phyloP scores from a whole-genome alignment of 2,329 filamentous ascomycete species.

The Fusarium sp. region DNA sequence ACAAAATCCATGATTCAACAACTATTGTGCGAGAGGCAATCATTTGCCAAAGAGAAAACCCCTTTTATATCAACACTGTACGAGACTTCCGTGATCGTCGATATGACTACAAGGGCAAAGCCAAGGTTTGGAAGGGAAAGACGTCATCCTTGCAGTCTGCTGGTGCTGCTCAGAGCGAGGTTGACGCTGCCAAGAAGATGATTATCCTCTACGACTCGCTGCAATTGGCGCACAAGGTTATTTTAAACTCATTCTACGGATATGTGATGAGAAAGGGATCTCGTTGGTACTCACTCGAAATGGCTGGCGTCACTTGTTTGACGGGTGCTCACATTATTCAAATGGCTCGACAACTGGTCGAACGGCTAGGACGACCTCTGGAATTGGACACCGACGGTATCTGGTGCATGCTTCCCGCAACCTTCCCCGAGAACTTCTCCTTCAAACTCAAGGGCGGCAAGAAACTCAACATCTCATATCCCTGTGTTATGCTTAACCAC shows the following conservation, averaged over 20 bases:
- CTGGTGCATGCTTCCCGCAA: slow-evolving; percentile 98
- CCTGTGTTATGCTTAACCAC: slow-evolving; percentile 99
- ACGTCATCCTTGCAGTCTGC: slow-evolving; percentile 85
- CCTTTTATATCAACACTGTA: slow-evolving; percentile 97
- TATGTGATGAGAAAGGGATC: slow-evolving; percentile 99
- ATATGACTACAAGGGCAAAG: slow-evolving; percentile 98
- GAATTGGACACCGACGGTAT: slow-evolving; percentile 99
- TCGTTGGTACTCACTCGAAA: slow-evolving; percentile 98
- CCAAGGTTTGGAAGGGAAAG: slow-evolving; percentile 99
- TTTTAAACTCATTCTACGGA: slow-evolving; percentile 98
- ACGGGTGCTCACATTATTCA: slow-evolving; percentile 98
- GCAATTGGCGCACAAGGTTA: slow-evolving; percentile 97
- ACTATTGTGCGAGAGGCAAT: slow-evolving; percentile 95
- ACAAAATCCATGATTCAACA: slow-evolving; percentile 96
- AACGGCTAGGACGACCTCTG: slow-evolving; percentile 89
- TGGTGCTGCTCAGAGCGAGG: slow-evolving; percentile 77
- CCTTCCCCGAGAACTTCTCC: slow-evolving; percentile 94
- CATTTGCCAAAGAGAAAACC: slow-evolving; percentile 97
- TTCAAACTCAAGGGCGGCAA: slow-evolving; percentile 97
- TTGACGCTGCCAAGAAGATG: slow-evolving; percentile 99
- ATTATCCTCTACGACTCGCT: slow-evolving; percentile 94
- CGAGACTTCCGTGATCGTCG: slow-evolving; percentile 95
- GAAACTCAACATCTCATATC: slow-evolving; percentile 95
- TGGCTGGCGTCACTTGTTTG: slow-evolving; percentile 97
- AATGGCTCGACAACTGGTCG: slow-evolving; percentile 91